phyloP scores from a whole-genome alignment of 441 rosid genomes.

The Gossypium trilobum region DNA sequence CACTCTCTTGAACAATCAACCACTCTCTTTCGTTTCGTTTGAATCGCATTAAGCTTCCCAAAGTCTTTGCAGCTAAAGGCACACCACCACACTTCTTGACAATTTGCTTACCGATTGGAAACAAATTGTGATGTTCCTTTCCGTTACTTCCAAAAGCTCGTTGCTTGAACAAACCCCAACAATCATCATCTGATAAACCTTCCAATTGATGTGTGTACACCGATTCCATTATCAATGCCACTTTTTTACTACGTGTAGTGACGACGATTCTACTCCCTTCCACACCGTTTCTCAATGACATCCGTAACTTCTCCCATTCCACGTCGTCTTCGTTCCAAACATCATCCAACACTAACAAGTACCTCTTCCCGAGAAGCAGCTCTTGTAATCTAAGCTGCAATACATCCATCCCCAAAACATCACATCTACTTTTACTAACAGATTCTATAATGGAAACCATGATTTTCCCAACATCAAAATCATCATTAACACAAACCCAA shows the following conservation, averaged over 20 bases:
- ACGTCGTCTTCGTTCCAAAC: slow-evolving; percentile 18
- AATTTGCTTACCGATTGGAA: slow-evolving; percentile 16
- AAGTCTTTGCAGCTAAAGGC: slow-evolving; percentile 27
- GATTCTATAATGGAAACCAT: slow-evolving; percentile 17
- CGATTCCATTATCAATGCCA: slow-evolving; percentile 11
- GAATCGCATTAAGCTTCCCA: slow-evolving; percentile 26
- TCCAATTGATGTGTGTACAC: neutral
- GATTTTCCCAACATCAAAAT: slow-evolving; percentile 17
- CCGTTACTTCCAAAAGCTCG: slow-evolving; percentile 18
- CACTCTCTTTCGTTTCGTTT: slow-evolving; percentile 20
- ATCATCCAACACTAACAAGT: slow-evolving; percentile 23
- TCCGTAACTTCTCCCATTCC: slow-evolving; percentile 23
- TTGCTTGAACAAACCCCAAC: slow-evolving; percentile 21
- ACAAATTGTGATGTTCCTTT: neutral
- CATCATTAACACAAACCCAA: slow-evolving; percentile 19
- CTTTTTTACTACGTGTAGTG: slow-evolving; percentile 16
- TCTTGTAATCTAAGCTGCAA: slow-evolving; percentile 13
- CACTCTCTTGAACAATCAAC: slow-evolving; percentile 22
- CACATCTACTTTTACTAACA: slow-evolving; percentile 1
- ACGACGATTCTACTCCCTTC: slow-evolving; percentile 20
- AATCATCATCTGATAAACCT: slow-evolving; percentile 19
- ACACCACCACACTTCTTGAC: slow-evolving; percentile 26
- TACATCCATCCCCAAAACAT: slow-evolving; percentile 11
- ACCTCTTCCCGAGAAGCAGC: slow-evolving; percentile 13
- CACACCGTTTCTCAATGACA: slow-evolving; percentile 11